Base-by-base conservation (phyloP, 2,329 filamentous ascomycete species). In the Didymella lethalis region DNA sequence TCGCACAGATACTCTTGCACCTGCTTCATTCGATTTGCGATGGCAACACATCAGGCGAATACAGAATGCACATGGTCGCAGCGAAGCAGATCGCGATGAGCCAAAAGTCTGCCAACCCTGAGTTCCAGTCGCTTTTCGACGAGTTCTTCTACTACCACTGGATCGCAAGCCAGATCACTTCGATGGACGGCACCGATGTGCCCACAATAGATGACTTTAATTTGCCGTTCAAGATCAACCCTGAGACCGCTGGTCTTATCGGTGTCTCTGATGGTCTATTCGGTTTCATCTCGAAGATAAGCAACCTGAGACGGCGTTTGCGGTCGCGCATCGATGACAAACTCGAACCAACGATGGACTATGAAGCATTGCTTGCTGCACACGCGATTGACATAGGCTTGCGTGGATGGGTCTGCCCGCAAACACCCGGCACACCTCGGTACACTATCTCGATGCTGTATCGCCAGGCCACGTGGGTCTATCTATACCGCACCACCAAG, bases 131-230 rank as follows among this genome's bases (percentile, higher is more conserved):
- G 49, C 88, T 89, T 66, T 85, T 88, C 57, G 81, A 87, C 61
- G 87, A 89, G 73, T 94, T 96, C 78, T 94, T 96, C 76, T 90
- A 93, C 73, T 96, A 95, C 69, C 91, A 95, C 74, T 85, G 86
- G 70, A 83, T 87, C 41, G 84, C 83, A 20, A 85, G 84, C 62
- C 81, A 84, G 16, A 80, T 88, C 51, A 87, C 86, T 7, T 83
- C 82, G 3, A 71, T 86, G 25, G 81, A 84, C 57, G 80, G 83
- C 48, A 80, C 81, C 12, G 82, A 82, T 6, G 76, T 84, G n/a
- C 79, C 83, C 16, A 81, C 84, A 66, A 80, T 81, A 62, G 81
- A 82, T 26, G 81, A 84, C 51, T 82, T 86, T 70, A 78, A 79
- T 16, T 77, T 86, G 3, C 84, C 84, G 28, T 86, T 84, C 67